Conservation (phyloP, 371 early-diverging fungal genomes). For the Mucor plumbeus region DNA sequence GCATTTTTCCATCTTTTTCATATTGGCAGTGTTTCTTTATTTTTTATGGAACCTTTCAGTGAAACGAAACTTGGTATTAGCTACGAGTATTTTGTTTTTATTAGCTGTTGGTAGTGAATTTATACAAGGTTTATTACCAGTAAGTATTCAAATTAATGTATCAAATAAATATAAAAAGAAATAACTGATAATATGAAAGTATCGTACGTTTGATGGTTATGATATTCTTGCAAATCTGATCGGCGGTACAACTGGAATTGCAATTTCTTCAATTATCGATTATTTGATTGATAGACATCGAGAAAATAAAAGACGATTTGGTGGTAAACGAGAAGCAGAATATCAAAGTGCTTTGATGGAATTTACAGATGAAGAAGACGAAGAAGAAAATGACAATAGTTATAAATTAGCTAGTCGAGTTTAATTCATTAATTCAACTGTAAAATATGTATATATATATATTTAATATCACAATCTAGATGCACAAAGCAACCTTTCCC, state of each 20-base stretch:
- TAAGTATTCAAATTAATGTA: conserved; percentile 13
- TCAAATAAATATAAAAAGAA: neutral
- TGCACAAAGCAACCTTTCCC: neutral
- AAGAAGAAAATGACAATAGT: neutral
- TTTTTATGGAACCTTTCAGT: conserved; percentile 52
- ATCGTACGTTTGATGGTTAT: conserved; percentile 52
- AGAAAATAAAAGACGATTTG: conserved; percentile 43
- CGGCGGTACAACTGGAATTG: conserved; percentile 43
- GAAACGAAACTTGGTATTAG: conserved; percentile 43
- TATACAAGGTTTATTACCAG: conserved; percentile 53
- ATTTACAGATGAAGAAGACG: conserved; percentile 34
- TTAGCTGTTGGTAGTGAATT: conserved; percentile 48
- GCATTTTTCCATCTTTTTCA: conserved; percentile 43
- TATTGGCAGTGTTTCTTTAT: conserved; percentile 43
- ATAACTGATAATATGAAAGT: conserved; percentile 25
- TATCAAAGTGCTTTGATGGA: conserved; percentile 52
- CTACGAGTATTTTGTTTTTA: conserved; percentile 25
- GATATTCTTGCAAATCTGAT: conserved; percentile 53
- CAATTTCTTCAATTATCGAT: conserved; percentile 32
- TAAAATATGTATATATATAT: neutral
- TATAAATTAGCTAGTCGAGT: conserved; percentile 5
- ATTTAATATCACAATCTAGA: neutral
- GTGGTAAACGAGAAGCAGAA: conserved; percentile 48
- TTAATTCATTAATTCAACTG: neutral
- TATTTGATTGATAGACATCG: conserved; percentile 30